Percentiles rank a stretch among this genome's conserved stretches.
Evolutionary conservation across 257 asterid species (phyloP).

Genomic region (Salvia rosmarinus): DNA sequence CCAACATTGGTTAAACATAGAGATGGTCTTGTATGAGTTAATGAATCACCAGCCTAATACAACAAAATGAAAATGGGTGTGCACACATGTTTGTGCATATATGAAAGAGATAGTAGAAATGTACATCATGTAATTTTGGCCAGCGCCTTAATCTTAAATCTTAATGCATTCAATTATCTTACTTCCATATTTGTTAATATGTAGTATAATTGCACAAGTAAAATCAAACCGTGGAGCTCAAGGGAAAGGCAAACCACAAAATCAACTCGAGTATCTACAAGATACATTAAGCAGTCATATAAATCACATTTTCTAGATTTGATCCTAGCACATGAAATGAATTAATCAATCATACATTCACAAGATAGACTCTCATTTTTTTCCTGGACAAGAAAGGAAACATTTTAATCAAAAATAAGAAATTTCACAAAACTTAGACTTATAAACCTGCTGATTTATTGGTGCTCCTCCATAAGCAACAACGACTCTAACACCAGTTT

Average conservation of each 20-base stretch:
- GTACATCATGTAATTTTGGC: neutral
- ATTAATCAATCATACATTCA: neutral
- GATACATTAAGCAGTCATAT: conserved; percentile 25
- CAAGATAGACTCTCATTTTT: neutral
- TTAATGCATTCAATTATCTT: neutral
- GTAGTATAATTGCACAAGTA: neutral
- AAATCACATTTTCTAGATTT: conserved; percentile 10
- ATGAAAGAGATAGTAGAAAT: neutral
- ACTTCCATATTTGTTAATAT: neutral
- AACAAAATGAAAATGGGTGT: neutral
- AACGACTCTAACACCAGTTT: conserved; percentile 76
- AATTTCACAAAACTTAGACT: neutral
- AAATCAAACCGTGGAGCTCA: neutral
- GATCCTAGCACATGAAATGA: conserved; percentile 16
- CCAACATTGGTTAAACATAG: neutral
- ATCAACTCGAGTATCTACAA: conserved; percentile 6
- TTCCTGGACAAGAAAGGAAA: neutral
- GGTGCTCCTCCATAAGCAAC: conserved; percentile 94
- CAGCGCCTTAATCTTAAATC: neutral
- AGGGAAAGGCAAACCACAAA: conserved; percentile 6
- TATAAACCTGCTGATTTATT: conserved; percentile 68
- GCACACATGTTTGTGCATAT: neutral
- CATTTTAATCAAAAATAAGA: neutral
- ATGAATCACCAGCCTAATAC: conserved; percentile 9
- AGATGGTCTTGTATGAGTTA: neutral